A percentile compares a stretch with the other conserved stretches of the same genome.
Evolutionary conservation across 2,329 filamentous ascomycete genomes (phyloP).

Genomic region (Bimuria novae-zelandiae): DNA sequence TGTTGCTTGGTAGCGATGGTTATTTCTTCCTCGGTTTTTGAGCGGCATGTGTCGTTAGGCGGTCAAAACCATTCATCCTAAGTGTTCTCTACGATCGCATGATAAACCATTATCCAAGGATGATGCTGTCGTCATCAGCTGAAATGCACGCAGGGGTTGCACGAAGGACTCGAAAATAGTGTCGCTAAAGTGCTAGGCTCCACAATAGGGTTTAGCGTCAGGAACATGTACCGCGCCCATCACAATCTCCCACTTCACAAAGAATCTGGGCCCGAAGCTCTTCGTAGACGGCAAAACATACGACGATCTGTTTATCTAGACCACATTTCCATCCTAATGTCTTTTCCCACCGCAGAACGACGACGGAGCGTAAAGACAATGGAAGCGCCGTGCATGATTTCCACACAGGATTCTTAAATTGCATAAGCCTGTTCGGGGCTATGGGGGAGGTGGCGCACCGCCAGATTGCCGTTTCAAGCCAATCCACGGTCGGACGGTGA

Average conservation of each 20-base stretch:
- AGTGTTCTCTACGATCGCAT: too few relatives aligned
- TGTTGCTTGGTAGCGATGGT: neutral
- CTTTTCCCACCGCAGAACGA: too few relatives aligned
- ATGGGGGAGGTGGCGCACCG: neutral
- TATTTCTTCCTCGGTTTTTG: neutral
- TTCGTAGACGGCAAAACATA: neutral
- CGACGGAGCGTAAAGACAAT: neutral
- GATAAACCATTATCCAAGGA: too few relatives aligned
- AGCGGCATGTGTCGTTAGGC: conserved; percentile 2
- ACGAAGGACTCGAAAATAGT: neutral
- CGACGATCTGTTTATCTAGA: neutral
- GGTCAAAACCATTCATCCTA: neutral
- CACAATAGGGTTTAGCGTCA: conserved; percentile 1
- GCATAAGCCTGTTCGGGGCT: neutral
- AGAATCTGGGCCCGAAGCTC: conserved; percentile 3
- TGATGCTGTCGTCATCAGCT: neutral
- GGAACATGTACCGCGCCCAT: neutral
- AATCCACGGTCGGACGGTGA: neutral
- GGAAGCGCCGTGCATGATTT: neutral
- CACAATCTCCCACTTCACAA: conserved; percentile 4
- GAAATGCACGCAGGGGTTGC: neutral
- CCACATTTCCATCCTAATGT: too few relatives aligned
- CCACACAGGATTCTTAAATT: neutral
- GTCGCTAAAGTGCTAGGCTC: neutral
- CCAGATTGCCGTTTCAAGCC: neutral